Evolutionary conservation across 345 rosid genomes (phyloP).

Genomic region (Clausena lansium): DNA sequence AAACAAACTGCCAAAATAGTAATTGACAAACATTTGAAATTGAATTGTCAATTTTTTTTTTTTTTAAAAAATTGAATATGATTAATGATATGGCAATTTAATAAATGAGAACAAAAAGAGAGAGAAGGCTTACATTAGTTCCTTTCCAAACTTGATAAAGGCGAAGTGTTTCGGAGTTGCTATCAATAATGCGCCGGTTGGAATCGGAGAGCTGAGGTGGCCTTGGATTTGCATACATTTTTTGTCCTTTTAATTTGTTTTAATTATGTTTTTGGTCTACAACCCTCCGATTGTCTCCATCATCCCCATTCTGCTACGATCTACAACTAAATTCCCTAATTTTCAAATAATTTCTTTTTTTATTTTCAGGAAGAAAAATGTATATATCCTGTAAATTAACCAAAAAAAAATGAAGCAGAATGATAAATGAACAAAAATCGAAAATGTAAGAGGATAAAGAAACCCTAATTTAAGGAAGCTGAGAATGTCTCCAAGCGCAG

Average conservation of each 20-base stretch:
- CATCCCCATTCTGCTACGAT: neutral
- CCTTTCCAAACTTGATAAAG: conserved; percentile 73
- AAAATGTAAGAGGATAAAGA: neutral
- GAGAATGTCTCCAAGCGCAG: conserved; percentile 2
- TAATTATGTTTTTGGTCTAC: neutral
- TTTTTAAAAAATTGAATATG: too few relatives aligned
- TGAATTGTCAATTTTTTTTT: neutral
- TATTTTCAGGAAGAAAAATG: neutral
- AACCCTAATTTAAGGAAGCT: conserved; percentile 7
- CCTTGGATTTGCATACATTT: conserved; percentile 26
- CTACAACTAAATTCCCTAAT: neutral
- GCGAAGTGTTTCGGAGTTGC: conserved; percentile 28
- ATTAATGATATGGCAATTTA: neutral
- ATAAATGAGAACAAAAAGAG: neutral
- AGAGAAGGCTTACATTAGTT: conserved; percentile 40
- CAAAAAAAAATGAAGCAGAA: neutral
- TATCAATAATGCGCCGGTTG: conserved; percentile 32
- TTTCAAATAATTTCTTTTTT: neutral
- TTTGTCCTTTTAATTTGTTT: neutral
- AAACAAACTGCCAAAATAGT: neutral
- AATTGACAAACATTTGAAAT: neutral
- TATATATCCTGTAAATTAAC: neutral
- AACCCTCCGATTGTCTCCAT: neutral
- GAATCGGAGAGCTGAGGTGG: conserved; percentile 43
- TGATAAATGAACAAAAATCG: neutral